Percentiles rank a stretch among this genome's conserved stretches.
Evolutionary conservation across 345 rosid genomes (phyloP).

Genomic region (Euphorbia tirucalli): DNA sequence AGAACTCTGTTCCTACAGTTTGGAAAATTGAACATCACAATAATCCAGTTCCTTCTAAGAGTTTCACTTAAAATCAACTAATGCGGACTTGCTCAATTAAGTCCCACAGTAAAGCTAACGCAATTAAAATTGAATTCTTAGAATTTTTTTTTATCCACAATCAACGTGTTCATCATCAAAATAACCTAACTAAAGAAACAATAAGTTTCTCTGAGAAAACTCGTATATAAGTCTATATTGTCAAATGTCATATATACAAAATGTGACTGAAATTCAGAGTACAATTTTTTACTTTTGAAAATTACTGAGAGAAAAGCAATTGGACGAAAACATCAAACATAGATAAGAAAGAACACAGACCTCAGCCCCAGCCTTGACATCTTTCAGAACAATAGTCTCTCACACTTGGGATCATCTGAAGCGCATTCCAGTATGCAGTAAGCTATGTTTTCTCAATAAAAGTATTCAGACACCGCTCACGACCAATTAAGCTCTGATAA

Average conservation of each 20-base stretch:
- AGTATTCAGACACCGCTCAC: background rate
- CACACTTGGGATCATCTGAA: conserved; percentile 41
- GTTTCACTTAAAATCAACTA: background rate
- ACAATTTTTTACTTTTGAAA: background rate
- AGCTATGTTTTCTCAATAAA: conserved; percentile 30
- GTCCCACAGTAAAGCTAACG: background rate
- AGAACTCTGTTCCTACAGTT: background rate
- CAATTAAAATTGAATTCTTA: background rate
- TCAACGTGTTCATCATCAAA: background rate
- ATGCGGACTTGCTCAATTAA: background rate
- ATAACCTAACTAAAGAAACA: background rate
- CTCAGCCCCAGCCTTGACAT: conserved; percentile 70
- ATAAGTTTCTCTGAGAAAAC: background rate
- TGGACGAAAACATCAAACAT: background rate
- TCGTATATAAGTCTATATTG: background rate
- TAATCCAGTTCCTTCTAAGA: background rate
- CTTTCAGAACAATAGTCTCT: conserved; percentile 85
- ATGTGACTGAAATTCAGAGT: background rate
- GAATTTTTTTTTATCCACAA: background rate
- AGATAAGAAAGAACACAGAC: conserved; percentile 25
- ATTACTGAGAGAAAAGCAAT: background rate
- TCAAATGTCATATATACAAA: background rate
- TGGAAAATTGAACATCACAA: background rate
- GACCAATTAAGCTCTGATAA: background rate
- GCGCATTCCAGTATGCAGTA: conserved; percentile 27